Evolutionary conservation across 2,329 filamentous ascomycete species (phyloP), one percentile per base, ranked within the genome.

Genomic region (Colletotrichum godetiae): DNA sequence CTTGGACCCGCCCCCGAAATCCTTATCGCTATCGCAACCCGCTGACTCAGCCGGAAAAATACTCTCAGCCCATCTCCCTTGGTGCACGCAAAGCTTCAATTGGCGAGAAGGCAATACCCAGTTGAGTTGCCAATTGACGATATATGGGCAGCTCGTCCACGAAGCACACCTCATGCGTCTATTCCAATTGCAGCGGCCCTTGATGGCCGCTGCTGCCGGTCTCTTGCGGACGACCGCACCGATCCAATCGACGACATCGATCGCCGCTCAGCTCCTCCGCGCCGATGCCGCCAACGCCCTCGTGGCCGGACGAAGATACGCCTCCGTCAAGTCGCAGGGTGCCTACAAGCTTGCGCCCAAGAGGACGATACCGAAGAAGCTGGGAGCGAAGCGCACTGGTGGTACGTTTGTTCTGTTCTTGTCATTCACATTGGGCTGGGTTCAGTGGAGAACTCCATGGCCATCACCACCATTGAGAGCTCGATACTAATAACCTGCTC

Each of bases 311-410:
- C 84, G 86, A 75, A 85, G 89, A 80, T 84, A 88, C 78, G 89
- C 89, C 76, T 85, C 88, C 29, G 89, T 91, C 80, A 92, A 92
- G 80, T 86, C 90, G 57, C 91, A 92, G 84, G 91, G 91, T 82
- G 89, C 89, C 63, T 92, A 92, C 83, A 97, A 93, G 79, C 80
- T 90, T 77, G 86, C 86, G 78, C 86, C 86, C 78, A 89, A 90
- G 82, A 88, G 87, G 80, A 90, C 89, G 29, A 87, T 90, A 73
- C 86, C 89, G 35, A 98, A 98, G 86, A 95, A 98, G 82, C 86
- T 99, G 77, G 97, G 97, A 77, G 95, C 96, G 5, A 99, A 99
- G 88, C 95, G 96, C 84, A 92, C 93, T 22, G 95, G 94, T 83
- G 96, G 94, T 94, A 87, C 56, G 90, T 86, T 13, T 27, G n/a